Evolutionary conservation across 2,329 filamentous ascomycete species (phyloP).

Genomic region (Arthroderma sp.): DNA sequence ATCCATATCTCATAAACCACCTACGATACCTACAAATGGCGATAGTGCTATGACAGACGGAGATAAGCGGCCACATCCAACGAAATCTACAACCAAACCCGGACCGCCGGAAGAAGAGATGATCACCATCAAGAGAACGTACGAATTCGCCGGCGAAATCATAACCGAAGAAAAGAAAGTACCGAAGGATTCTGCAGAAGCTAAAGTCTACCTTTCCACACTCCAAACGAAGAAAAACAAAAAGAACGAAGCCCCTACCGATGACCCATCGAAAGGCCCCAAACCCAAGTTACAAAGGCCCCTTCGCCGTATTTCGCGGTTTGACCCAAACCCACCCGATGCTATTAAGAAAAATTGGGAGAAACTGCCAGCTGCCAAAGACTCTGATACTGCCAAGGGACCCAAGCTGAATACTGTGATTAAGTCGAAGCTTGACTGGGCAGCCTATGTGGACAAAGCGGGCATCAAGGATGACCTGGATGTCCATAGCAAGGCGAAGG

Average conservation of each 20-base stretch:
- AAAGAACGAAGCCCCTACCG: conserved; percentile 10
- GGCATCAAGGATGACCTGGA: conserved; percentile 50
- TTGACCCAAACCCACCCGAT: conserved; percentile 34
- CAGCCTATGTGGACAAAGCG: conserved; percentile 47
- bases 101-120: conserved; percentile 26
- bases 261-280: conserved; percentile 10
- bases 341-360: conserved; percentile 32
- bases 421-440: conserved; percentile 54
- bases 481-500: conserved; percentile 48
- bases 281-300: conserved; percentile 24
- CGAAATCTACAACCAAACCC: not conserved
- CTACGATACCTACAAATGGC: conserved; percentile 11
- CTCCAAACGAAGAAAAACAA: conserved; percentile 22
- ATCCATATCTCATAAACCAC: conserved; percentile 1
- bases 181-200: conserved; percentile 41
- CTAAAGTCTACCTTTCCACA: conserved; percentile 37
- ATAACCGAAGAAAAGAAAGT: conserved; percentile 42
- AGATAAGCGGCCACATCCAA: not conserved
- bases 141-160: conserved; percentile 43
- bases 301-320: conserved; percentile 31
- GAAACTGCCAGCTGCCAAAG: conserved; percentile 16
- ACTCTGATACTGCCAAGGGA: conserved; percentile 18
- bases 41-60: conserved; percentile 5
- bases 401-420: conserved; percentile 54
- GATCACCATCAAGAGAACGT: conserved; percentile 44